Evolutionary conservation across 768 basidiomycete species (phyloP), one percentile per base, ranked within the genome.

Genomic region (Tylopilus balloui): DNA sequence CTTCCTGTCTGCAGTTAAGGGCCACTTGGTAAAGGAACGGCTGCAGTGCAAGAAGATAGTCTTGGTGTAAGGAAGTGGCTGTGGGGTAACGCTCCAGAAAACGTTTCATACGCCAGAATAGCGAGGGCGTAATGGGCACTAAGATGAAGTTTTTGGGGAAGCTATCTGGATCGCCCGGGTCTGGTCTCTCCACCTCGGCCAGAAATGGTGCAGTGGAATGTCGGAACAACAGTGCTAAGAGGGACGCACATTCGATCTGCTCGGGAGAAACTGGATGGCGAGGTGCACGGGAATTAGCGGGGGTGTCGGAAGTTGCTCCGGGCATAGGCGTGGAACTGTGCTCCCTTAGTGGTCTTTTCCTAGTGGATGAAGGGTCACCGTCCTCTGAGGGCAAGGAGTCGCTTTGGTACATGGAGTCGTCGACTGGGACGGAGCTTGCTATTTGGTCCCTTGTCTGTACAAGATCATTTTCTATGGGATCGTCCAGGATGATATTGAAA

Each of bases 51-150:
- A 72, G 67, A 19, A 98, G 73, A 40, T 86, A 87, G 56, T 92
- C 80, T 14, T 83, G 78, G 56, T 93, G 83, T 13, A 92, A 76
- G 3, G 87, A 86, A 1, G 88, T 87, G 57, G 96, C 92, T 9
- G 71, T 56, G 1, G 83, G 77, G 61, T 88, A 89, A 31, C 71
- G 62, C 14, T 73, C 69, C 34, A 97, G 74, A 61, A 94, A 90
- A 12, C 74, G 74, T 14, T 70, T 63, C 46, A 87, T 73, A 32
- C 80, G 78, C 48, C 65, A 58, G 17, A 97, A 75, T 42, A 96
- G 73, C 1, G 72, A 63, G 3, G 81, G 58, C 6, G 70, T 42
- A 25, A 64, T 49, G 15, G 64, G 48, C 3, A 56, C 47, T 3
- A 43, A 19, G 19, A 65, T 42, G 27, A 5, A 50, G 12, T 38